These are phyloP conservation scores for Alisma plantagoaquatica DNA, from an alignment of 106 monocot species.

Conservation along the genomic window DNA sequence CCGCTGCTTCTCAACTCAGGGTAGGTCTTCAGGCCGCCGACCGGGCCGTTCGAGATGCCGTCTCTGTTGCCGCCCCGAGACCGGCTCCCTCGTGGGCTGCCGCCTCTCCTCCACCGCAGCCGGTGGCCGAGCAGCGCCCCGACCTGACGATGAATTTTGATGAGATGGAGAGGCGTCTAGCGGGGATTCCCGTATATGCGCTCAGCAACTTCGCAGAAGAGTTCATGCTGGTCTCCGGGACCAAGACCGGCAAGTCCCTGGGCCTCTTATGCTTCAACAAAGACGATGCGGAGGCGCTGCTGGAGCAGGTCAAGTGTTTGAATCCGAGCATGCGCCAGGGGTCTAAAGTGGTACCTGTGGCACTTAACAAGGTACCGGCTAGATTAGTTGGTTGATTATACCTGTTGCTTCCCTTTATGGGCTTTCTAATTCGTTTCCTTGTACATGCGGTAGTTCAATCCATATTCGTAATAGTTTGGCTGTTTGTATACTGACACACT, in stretches of 20 bases:
- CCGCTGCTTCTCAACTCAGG: not conserved
- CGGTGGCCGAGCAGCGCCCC: slow-evolving; percentile 6
- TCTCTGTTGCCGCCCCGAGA: not conserved
- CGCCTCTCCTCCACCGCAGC: slow-evolving; percentile 2
- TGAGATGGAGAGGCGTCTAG: slow-evolving; percentile 55
- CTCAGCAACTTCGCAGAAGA: slow-evolving; percentile 62
- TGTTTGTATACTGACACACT: too few relatives aligned
- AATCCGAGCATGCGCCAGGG: slow-evolving; percentile 36
- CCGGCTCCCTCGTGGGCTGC: not conserved
- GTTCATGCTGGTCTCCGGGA: slow-evolving; percentile 76
- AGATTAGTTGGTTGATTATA: too few relatives aligned
- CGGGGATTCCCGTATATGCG: slow-evolving; percentile 80
- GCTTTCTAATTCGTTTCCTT: too few relatives aligned
- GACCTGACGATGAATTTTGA: slow-evolving; percentile 24
- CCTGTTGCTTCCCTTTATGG: not conserved
- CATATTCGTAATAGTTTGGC: too few relatives aligned
- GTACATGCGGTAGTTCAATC: too few relatives aligned
- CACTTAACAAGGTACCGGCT: slow-evolving; percentile 61
- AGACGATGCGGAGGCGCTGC: slow-evolving; percentile 72
- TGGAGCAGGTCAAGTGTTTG: slow-evolving; percentile 64
- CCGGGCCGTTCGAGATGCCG: not conserved
- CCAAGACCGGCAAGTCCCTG: slow-evolving; percentile 40
- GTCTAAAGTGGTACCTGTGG: slow-evolving; percentile 67
- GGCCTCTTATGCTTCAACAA: slow-evolving; percentile 70
- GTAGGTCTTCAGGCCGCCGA: not conserved